Percentiles rank a stretch among this genome's conserved stretches.
Evolutionary conservation across 495 filamentous ascomycete species (phyloP).

Genomic region (Penicillium manginii): DNA sequence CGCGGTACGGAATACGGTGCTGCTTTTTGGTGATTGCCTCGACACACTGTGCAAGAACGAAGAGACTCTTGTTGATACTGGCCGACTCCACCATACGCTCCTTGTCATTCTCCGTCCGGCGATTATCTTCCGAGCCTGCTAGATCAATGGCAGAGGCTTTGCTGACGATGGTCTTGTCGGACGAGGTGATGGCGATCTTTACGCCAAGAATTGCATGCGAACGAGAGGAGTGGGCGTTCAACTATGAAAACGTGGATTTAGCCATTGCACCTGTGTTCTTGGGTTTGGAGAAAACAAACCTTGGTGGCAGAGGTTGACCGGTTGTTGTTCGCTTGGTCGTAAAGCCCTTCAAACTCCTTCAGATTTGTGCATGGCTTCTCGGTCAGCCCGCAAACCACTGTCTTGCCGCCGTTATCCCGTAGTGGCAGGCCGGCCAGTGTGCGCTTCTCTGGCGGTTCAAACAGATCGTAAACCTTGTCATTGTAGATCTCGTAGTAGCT

Average conservation of each 20-base stretch:
- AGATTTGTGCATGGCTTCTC: conserved; percentile 82
- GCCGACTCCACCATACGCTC: conserved; percentile 94
- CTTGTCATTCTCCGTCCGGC: conserved; percentile 91
- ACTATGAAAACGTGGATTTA: conserved; percentile 33
- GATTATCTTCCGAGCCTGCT: conserved; percentile 94
- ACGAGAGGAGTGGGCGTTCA: conserved; percentile 92
- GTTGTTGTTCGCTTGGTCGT: conserved; percentile 94
- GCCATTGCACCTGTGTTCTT: conserved; percentile 17
- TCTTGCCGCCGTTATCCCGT: conserved; percentile 87
- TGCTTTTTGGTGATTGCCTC: conserved; percentile 87
- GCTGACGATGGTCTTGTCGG: conserved; percentile 71
- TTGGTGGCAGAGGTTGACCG: conserved; percentile 92
- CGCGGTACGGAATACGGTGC: conserved; percentile 85
- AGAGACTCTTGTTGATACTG: conserved; percentile 97
- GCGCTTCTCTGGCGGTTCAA: conserved; percentile 88
- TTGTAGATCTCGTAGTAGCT: conserved; percentile 99
- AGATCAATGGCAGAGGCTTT: conserved; percentile 94
- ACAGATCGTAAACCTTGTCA: conserved; percentile 91
- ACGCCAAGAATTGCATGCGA: conserved; percentile 94
- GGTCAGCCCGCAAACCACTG: conserved; percentile 87
- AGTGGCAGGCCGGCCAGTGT: conserved; percentile 83
- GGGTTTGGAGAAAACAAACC: conserved; percentile 34
- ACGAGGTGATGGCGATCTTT: conserved; percentile 76
- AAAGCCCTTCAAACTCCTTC: conserved; percentile 90
- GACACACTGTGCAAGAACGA: conserved; percentile 93